Percentiles rank a stretch among this genome's conserved stretches.
Conservation (phyloP, 1,284 basidiomycete species). For the Coniferiporia weirii region DNA sequence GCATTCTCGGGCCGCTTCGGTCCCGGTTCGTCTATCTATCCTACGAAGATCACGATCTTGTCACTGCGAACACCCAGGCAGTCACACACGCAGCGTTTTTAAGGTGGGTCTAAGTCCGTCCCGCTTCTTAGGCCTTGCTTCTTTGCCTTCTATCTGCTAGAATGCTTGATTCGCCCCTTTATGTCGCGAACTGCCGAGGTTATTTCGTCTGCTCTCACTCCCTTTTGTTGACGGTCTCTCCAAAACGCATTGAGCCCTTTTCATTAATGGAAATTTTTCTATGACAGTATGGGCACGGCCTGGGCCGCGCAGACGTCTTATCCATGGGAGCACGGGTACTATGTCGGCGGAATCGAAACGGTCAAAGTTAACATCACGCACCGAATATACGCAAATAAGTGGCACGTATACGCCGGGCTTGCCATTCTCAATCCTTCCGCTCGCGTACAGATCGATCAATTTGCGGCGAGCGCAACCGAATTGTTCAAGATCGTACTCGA, state of each 20-base stretch:
- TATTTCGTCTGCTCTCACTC: background rate
- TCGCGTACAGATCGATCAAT: conserved; percentile 85
- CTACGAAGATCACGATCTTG: conserved; percentile 93
- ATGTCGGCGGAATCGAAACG: conserved; percentile 97
- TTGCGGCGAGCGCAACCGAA: conserved; percentile 78
- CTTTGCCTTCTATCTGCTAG: conserved; percentile 1
- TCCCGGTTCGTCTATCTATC: conserved; percentile 89
- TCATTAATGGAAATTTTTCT: conserved; percentile 2
- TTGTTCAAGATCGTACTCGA: conserved; percentile 96
- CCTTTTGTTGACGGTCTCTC: conserved; percentile 3
- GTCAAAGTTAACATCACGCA: conserved; percentile 97
- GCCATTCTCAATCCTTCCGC: conserved; percentile 97
- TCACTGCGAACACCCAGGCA: conserved; percentile 98
- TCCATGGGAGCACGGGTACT: conserved; percentile 93
- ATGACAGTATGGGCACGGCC: conserved; percentile 89
- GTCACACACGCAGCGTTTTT: conserved; percentile 98
- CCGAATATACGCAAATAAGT: conserved; percentile 95
- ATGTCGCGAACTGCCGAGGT: background rate
- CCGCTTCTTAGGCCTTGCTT: conserved; percentile 6
- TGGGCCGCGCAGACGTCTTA: conserved; percentile 80
- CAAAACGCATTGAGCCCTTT: background rate
- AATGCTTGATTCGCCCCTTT: background rate
- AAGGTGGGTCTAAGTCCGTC: conserved; percentile 45
- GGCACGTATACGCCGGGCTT: conserved; percentile 98
- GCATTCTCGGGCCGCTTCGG: conserved; percentile 76